Evolutionary conservation across 306 rosid genomes (phyloP), one percentile per base, ranked within the genome.

Genomic region (Castanea mollissima): DNA sequence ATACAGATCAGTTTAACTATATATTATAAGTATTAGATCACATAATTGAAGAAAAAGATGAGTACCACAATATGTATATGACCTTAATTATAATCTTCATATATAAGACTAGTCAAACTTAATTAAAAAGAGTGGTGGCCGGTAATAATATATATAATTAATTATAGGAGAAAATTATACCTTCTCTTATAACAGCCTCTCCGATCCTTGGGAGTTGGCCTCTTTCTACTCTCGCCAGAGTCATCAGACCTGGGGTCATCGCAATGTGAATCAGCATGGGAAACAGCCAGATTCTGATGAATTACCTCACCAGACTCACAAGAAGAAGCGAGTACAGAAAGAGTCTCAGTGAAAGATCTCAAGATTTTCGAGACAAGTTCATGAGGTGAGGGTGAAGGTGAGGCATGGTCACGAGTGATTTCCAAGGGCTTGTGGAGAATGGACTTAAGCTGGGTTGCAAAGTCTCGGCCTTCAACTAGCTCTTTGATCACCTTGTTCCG

Each of bases 161-260:
- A 41, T 41, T 41, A 77, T 73, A 29, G 25, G 11, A 52, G 27
- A 29, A 14, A 76, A 12, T 10, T 25, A 57, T 58, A 94, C 98
- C 97, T 94, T 86, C 94, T 79, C 84, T 91, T 91, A 77, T 91
- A 91, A 75, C 92, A 84, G 3, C 94, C 97, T 84, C 92, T 85
- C 34, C 88, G 87, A 81, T 87, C 85, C 81, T 85, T 91, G 1
- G 78, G 5, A 25, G 29, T 62, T n/a, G 82, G 21, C 5, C 83
- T 81, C 86, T 87, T 87, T 70, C 23, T 69, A 73, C 89, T 85
- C 80, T 86, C 74, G 60, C 81, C 81, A 21, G 90, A 87, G 73
- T 83, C 89, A 23, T 83, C 87, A 65, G 85, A 80, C 76, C 81
- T 85, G 56, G 41, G 79, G 74, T 90, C 86, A 78, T 82, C 84